Percentiles rank a stretch among this genome's conserved stretches.
These are phyloP conservation scores for Pyricularia pennisetigena DNA, from an alignment of 2,329 filamentous ascomycete species.

Conservation along the genomic window DNA sequence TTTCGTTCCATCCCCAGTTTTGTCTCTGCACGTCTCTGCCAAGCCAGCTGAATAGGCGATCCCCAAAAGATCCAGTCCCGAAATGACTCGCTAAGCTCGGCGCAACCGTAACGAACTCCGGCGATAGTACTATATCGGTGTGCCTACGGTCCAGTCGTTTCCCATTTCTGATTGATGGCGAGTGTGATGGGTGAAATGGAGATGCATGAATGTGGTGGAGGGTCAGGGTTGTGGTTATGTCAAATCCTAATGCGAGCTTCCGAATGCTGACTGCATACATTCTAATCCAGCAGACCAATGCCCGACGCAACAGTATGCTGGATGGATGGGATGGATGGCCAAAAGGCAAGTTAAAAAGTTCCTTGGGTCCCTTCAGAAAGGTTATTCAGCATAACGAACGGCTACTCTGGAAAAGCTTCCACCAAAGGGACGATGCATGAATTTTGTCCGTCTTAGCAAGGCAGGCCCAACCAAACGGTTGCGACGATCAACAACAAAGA, in stretches of 20 bases:
- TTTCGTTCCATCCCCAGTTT: neutral
- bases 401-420: neutral
- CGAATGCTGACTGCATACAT: neutral
- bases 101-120: neutral
- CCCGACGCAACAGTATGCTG: neutral
- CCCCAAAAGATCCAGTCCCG: neutral
- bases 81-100: neutral
- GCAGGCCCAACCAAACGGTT: neutral
- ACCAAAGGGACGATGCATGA: neutral
- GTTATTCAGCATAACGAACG: neutral
- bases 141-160: neutral
- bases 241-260: neutral
- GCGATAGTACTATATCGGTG: neutral
- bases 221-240: neutral
- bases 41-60: neutral
- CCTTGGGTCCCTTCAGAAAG: neutral
- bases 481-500: neutral
- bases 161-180: neutral
- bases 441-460: neutral
- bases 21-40: neutral
- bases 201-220: neutral
- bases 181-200: neutral
- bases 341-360: too few relatives aligned
- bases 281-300: neutral
- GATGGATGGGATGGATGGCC: too few relatives aligned